phyloP scores from a whole-genome alignment of 352 stramenopile species.

The Phytopythium montanum region DNA sequence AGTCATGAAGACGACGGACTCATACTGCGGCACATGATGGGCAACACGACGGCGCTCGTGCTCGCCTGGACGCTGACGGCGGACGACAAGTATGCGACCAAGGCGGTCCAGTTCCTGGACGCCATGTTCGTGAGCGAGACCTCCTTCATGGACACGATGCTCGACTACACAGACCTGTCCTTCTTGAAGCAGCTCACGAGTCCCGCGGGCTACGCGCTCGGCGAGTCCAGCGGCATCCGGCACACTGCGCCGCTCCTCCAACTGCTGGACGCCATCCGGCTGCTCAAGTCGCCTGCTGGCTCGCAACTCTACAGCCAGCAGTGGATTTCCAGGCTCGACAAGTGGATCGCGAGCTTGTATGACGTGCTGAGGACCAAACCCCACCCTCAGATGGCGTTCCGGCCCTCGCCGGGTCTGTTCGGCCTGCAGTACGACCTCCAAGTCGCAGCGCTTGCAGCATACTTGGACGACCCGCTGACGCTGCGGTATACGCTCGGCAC shows the following conservation, averaged over 20 bases:
- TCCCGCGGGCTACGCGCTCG: conserved; percentile 9
- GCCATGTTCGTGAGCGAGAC: conserved; percentile 30
- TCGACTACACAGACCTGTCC: conserved; percentile 35
- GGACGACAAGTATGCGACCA: conserved; percentile 26
- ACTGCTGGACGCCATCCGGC: conserved; percentile 31
- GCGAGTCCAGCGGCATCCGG: conserved; percentile 21
- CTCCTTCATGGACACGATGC: conserved; percentile 21
- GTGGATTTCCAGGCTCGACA: conserved; percentile 4
- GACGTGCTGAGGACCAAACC: background rate
- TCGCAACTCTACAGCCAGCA: background rate
- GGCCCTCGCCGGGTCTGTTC: conserved; percentile 26
- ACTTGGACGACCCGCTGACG: conserved; percentile 33
- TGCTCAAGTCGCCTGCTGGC: conserved; percentile 18
- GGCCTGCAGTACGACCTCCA: conserved; percentile 47
- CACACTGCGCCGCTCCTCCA: conserved; percentile 29
- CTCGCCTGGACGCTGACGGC: conserved; percentile 30
- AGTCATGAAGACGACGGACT: conserved; percentile 17
- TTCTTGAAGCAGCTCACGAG: conserved; percentile 22
- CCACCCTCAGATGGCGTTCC: conserved; percentile 22
- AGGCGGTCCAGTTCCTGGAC: conserved; percentile 25
- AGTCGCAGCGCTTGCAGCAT: conserved; percentile 33
- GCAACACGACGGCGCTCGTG: conserved; percentile 41
- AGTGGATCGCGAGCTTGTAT: conserved; percentile 3
- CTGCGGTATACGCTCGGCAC: conserved; percentile 40
- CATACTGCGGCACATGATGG: conserved; percentile 39